Evolutionary conservation across 2,329 filamentous ascomycete species (phyloP).

Genomic region (Hypoxylon sp.): DNA sequence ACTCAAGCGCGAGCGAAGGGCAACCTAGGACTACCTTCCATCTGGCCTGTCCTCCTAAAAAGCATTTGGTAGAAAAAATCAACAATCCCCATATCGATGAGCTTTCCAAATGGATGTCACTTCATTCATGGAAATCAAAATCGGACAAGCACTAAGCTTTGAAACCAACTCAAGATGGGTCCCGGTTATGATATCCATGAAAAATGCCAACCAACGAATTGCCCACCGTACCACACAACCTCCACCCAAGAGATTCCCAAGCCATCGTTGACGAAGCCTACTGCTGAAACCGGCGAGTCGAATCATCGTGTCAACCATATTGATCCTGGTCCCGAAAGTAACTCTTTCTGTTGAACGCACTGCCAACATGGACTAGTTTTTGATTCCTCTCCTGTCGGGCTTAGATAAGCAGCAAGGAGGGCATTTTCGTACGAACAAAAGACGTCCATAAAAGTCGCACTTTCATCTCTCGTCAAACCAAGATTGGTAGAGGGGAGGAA

Average conservation of each 20-base stretch:
- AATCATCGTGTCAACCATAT: conserved; percentile 28
- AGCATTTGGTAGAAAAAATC: conserved; percentile 35
- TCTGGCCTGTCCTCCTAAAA: conserved; percentile 24
- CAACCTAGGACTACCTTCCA: conserved; percentile 39
- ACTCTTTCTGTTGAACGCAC: conserved; percentile 83
- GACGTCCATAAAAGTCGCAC: conserved; percentile 93
- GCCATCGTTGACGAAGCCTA: conserved; percentile 37
- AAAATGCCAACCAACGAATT: conserved; percentile 31
- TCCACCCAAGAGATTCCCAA: conserved; percentile 26
- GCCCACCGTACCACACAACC: conserved; percentile 21
- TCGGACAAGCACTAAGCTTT: conserved; percentile 92
- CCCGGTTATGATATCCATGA: conserved; percentile 58
- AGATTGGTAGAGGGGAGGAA: conserved; percentile 58
- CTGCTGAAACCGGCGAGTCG: conserved; percentile 44
- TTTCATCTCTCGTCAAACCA: conserved; percentile 59
- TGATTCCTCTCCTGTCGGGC: conserved; percentile 77
- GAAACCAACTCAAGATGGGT: conserved; percentile 94
- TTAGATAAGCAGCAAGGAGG: conserved; percentile 61
- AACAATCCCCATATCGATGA: conserved; percentile 29
- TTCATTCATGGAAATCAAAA: conserved; percentile 44
- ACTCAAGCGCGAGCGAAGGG: conserved; percentile 15
- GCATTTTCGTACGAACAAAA: conserved; percentile 84
- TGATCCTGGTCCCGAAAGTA: conserved; percentile 42
- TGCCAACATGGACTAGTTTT: conserved; percentile 94
- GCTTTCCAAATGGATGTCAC: conserved; percentile 19